Evolutionary conservation across 371 early-diverging fungal species (phyloP), one percentile per base, ranked within the genome.

Genomic region (Mucor indicus): DNA sequence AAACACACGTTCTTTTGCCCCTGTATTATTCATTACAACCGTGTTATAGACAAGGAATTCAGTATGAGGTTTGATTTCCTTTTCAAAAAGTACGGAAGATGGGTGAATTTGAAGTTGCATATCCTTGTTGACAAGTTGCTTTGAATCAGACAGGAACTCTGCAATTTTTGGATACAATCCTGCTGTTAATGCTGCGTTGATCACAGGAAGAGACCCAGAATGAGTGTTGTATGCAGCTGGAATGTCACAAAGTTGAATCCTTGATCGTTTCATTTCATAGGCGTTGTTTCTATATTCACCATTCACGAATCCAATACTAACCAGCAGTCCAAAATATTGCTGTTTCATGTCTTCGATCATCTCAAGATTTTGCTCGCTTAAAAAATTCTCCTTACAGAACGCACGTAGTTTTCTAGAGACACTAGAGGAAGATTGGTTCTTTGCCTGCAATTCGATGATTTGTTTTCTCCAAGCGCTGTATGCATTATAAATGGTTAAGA

Each of bases 271-370:
- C 19, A 62, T 22, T 12, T 60, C 48, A 46, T 58, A 62, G 15
- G 31, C 43, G 22, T 43, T 55, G 35, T 21, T 51, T 50, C 42
- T 58, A 21, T 29, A 50, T 17, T n/a, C 53, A 43, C 27, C 59
- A 1, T 62, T 50, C 3, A 91, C 80, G 62, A 93, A 85, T 0
- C 90, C 90, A 38, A 84, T 87, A 21, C 83, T 82, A n/a, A 77
- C 60, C 21, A 93, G 56, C 22, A 91, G 66, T 1, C 78, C 80
- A 22, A 87, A 63, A 30, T 87, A 86, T 62, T 92, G 92, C 24
- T 84, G 80, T 55, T 91, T 91, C 70, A 86, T 80, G 24, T 86
- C 86, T 43, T 92, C 91, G 27, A 92, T 83, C 77, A 77, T 80
- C 31, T 73, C 71, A 35, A 89, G 38, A n/a, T 77, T 79, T 35